A percentile compares a stretch with the other conserved stretches of the same genome.
Conservation (phyloP, 2,329 filamentous ascomycete species). For the Didymella sp. region DNA sequence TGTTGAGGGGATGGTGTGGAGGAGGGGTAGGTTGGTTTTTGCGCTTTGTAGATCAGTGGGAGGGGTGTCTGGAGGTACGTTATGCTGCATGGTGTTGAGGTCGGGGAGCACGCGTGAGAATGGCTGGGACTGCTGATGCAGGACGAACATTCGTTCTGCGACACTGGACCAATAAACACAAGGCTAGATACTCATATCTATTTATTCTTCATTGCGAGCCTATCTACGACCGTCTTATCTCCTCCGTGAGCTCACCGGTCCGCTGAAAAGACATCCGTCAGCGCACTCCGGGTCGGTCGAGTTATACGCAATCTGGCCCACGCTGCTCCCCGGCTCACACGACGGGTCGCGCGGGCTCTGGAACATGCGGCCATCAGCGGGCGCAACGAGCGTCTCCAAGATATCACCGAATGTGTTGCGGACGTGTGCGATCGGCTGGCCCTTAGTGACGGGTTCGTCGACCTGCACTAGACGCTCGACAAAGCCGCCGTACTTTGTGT, state of each 20-base stretch:
- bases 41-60: too few relatives aligned
- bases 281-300: slow-evolving; percentile 42
- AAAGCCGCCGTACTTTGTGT: slow-evolving; percentile 39
- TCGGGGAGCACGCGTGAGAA: too few relatives aligned
- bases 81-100: too few relatives aligned
- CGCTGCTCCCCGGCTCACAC: slow-evolving; percentile 45
- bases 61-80: too few relatives aligned
- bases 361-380: slow-evolving; percentile 45
- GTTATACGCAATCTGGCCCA: slow-evolving; percentile 49
- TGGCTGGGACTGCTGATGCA: too few relatives aligned
- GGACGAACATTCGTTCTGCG: too few relatives aligned
- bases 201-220: too few relatives aligned
- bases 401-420: slow-evolving; percentile 49
- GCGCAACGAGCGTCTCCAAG: slow-evolving; percentile 44
- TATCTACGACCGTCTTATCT: not conserved
- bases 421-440: slow-evolving; percentile 47
- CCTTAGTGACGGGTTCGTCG: slow-evolving; percentile 47
- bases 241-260: not conserved
- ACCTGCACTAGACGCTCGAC: slow-evolving; percentile 40
- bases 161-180: too few relatives aligned
- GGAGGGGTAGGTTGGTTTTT: too few relatives aligned
- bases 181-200: too few relatives aligned
- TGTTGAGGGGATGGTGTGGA: too few relatives aligned
- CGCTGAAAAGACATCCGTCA: slow-evolving; percentile 42
- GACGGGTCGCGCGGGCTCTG: slow-evolving; percentile 46